Percentiles rank a stretch among this genome's conserved stretches.
phyloP scores from a whole-genome alignment of 345 rosid species.

The Corymbia maculata region DNA sequence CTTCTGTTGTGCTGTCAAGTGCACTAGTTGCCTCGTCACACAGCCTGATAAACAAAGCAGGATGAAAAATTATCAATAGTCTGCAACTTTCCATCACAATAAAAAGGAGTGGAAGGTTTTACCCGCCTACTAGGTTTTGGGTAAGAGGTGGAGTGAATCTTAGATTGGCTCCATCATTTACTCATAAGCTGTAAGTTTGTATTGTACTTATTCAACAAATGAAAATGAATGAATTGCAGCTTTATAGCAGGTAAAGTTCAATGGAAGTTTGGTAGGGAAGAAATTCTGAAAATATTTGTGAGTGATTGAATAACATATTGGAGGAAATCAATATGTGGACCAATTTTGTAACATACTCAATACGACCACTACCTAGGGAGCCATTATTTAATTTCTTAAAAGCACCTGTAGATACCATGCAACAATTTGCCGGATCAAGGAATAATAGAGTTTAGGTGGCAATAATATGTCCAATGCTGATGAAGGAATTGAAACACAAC shows the following conservation, averaged over 20 bases:
- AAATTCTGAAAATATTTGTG: not conserved
- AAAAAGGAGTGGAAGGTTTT: not conserved
- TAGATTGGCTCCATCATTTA: not conserved
- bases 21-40: conserved; percentile 99
- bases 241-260: not conserved
- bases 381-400: not conserved
- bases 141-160: not conserved
- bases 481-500: not conserved
- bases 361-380: not conserved
- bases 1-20: conserved; percentile 97
- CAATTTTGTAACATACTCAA: not conserved
- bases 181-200: not conserved
- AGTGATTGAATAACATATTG: not conserved
- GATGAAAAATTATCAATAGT: not conserved
- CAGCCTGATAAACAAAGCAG: conserved; percentile 36
- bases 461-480: not conserved
- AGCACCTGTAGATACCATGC: not conserved
- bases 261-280: not conserved
- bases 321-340: not conserved
- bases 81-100: not conserved
- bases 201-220: not conserved
- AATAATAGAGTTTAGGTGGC: not conserved
- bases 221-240: not conserved
- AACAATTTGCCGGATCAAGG: not conserved
- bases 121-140: not conserved